Conservation (phyloP, 1,284 basidiomycete genomes). For the Marasmius tenuissimus region DNA sequence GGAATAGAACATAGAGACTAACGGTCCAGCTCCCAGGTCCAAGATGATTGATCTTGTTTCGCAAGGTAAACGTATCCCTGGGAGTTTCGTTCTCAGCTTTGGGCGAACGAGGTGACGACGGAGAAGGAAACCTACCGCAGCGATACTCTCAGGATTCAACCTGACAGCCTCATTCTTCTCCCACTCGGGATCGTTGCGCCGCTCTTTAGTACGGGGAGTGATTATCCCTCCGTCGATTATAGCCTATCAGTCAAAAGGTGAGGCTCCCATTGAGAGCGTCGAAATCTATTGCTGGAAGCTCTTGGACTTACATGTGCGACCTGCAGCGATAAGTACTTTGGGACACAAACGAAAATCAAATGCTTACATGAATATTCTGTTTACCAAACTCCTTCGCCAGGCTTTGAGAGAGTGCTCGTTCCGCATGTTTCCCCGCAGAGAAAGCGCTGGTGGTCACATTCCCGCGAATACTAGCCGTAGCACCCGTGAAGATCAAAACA, state of each 20-base stretch:
- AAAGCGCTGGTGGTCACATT: conserved; percentile 67
- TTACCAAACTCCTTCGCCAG: conserved; percentile 79
- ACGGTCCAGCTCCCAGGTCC: conserved; percentile 51
- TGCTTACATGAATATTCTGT: conserved; percentile 71
- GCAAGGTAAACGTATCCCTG: conserved; percentile 43
- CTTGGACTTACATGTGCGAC: conserved; percentile 56
- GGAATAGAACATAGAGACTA: conserved; percentile 17
- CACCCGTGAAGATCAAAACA: conserved; percentile 77
- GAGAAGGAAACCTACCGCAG: conserved; percentile 42
- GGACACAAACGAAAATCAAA: background rate
- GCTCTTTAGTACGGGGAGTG: conserved; percentile 39
- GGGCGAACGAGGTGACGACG: conserved; percentile 12
- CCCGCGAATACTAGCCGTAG: conserved; percentile 68
- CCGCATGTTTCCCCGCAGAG: conserved; percentile 66
- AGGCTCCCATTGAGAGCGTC: background rate
- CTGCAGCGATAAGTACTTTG: conserved; percentile 26
- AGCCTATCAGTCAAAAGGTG: conserved; percentile 30
- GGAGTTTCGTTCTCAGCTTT: background rate
- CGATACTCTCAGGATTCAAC: conserved; percentile 66
- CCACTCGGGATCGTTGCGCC: conserved; percentile 37
- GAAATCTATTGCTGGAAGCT: background rate
- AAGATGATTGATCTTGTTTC: conserved; percentile 44
- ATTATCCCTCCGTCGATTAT: conserved; percentile 67
- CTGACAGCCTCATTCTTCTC: conserved; percentile 45
- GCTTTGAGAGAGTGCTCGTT: conserved; percentile 71